phyloP scores from a whole-genome alignment of 2,329 filamentous ascomycete genomes.

The Aschersonia sp. region DNA sequence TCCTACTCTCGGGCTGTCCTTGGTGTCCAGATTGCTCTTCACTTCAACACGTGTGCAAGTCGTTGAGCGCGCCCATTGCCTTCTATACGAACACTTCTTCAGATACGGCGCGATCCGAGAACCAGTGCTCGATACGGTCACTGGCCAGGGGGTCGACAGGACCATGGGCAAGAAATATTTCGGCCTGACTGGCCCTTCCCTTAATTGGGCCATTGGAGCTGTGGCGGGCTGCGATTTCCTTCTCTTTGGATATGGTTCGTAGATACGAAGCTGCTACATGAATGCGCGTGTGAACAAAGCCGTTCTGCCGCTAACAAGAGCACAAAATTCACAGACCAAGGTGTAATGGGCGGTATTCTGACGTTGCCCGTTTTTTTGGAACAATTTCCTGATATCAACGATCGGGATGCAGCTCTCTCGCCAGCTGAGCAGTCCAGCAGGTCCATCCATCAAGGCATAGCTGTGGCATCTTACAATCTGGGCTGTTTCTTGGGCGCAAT shows the following conservation, averaged over 20 bases:
- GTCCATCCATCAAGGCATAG: constrained; percentile 38
- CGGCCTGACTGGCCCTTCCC: constrained; percentile 48
- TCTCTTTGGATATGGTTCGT: constrained; percentile 40
- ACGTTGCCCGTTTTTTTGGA: constrained; percentile 46
- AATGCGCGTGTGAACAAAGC: neutral
- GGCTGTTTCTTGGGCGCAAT: constrained; percentile 50
- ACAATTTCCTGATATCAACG: constrained; percentile 39
- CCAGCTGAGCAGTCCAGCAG: constrained; percentile 21
- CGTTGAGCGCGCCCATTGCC: no score
- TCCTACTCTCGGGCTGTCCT: no score
- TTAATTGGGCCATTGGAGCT: constrained; percentile 56
- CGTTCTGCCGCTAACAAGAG: neutral
- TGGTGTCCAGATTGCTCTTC: no score
- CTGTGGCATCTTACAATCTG: constrained; percentile 42
- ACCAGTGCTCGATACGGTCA: no score
- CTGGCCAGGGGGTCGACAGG: neutral
- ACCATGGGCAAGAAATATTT: constrained; percentile 33
- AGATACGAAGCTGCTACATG: neutral
- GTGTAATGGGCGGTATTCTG: constrained; percentile 63
- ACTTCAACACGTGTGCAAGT: no score
- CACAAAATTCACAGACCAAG: constrained; percentile 41
- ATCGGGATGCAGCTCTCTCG: constrained; percentile 23
- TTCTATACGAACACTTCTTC: no score
- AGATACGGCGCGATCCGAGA: no score
- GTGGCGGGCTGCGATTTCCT: constrained; percentile 62